These are phyloP conservation scores for Blastobotrys mokoenaii DNA, from an alignment of 805 yeast species.

Conservation along the genomic window DNA sequence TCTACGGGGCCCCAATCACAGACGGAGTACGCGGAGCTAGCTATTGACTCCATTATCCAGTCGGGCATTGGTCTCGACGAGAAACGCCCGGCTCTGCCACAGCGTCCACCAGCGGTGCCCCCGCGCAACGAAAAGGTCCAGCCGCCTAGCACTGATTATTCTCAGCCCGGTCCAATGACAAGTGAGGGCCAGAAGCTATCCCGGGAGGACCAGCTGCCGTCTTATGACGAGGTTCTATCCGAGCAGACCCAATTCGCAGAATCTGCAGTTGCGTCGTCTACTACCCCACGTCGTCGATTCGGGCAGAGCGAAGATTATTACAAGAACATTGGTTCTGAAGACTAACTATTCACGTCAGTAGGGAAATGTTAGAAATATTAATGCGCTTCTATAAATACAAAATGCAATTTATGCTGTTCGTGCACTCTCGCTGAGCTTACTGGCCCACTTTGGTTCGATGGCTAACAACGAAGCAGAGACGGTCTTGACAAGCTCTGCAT, in stretches of 20 bases:
- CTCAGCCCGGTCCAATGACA: neutral
- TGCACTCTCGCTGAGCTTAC: slow-evolving; percentile 12
- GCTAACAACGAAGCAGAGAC: slow-evolving; percentile 28
- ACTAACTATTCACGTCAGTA: no score
- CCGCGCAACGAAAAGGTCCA: neutral
- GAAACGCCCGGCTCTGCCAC: neutral
- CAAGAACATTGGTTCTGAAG: slow-evolving; percentile 2
- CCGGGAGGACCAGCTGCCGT: slow-evolving; percentile 9
- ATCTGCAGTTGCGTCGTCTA: slow-evolving; percentile 1
- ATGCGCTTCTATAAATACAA: no score
- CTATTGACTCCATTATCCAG: slow-evolving; percentile 9
- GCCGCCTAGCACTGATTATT: neutral
- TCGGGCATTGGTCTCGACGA: slow-evolving; percentile 13
- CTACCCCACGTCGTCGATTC: slow-evolving; percentile 8
- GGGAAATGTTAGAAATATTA: neutral
- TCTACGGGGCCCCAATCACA: slow-evolving; percentile 3
- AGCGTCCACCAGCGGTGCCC: neutral
- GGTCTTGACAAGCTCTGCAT: slow-evolving; percentile 15
- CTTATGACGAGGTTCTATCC: slow-evolving; percentile 11
- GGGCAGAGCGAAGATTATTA: slow-evolving; percentile 12
- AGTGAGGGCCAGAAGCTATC: neutral
- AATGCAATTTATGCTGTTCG: neutral
- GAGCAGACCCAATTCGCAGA: no score
- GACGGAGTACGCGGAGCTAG: slow-evolving; percentile 13
- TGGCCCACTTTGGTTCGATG: slow-evolving; percentile 34